Conservation (phyloP, 225 moss, liverwort and hornwort species). For the Rhytidiadelphus loreus region DNA sequence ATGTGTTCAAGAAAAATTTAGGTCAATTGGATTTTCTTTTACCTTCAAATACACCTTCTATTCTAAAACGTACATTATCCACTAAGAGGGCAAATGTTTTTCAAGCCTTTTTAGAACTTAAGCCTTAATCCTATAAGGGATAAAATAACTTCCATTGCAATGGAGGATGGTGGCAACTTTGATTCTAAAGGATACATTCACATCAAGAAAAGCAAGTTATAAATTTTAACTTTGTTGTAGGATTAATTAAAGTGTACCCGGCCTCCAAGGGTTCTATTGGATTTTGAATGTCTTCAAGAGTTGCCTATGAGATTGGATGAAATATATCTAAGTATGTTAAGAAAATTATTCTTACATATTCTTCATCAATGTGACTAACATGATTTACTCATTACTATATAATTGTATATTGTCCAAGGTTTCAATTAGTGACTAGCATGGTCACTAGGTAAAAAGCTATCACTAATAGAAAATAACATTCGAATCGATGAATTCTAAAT, state of each 20-base stretch:
- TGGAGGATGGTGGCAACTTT: not conserved
- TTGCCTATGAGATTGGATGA: not conserved
- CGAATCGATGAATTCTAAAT: not conserved
- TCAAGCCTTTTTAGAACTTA: not conserved
- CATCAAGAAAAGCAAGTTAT: not conserved
- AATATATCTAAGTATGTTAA: not conserved
- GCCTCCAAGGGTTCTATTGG: accelerated
- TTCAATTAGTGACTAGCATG: not conserved
- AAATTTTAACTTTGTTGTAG: too few relatives aligned
- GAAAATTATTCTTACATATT: not conserved
- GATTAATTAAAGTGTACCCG: too few relatives aligned
- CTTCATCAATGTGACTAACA: too few relatives aligned
- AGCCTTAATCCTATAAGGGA: not conserved
- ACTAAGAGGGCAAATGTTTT: not conserved
- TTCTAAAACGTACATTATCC: accelerated
- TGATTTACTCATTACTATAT: not conserved
- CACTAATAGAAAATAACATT: not conserved
- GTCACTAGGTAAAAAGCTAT: not conserved
- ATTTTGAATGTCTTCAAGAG: not conserved
- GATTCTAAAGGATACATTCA: not conserved
- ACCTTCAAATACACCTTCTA: not conserved
- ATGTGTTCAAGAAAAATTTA: not conserved
- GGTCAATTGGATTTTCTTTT: too few relatives aligned
- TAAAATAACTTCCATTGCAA: not conserved
- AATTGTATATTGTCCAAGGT: not conserved